Evolutionary conservation across 2,329 filamentous ascomycete genomes (phyloP), one percentile per base, ranked within the genome.

Genomic region (Ascochyta clinopodiicola): DNA sequence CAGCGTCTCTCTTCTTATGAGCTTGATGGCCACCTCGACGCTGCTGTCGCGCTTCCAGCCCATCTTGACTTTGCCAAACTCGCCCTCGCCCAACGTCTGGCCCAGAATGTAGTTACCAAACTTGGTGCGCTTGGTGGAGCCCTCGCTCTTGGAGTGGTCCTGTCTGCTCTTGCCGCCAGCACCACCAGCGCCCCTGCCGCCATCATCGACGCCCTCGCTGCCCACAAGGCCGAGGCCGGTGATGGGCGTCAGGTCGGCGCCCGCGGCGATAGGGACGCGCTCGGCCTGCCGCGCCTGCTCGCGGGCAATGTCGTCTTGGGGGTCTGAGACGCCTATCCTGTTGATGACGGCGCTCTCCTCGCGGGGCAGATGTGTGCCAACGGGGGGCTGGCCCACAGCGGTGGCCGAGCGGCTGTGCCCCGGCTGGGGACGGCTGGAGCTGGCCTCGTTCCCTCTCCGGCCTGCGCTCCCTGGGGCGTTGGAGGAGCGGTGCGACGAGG

Each of bases 41-140:
- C 88, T 93, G 57, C 92, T 93, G 76, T 96, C 93, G 74, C 92
- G 90, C 77, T 97, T 98, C 95, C 95, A 99, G 24, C 95, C 95
- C 71, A 98, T 87, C 77, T 97, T 98, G 68, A 99, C 95, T 75
- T 99, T 99, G 63, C 95, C 95, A 74, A 99, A 99, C 77, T 99
- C 95, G 59, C 95, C 95, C 80, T 99, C 95, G 44, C 95, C 95
- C 44, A 99, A 88, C 2, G 94, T 98, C 75, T 96, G 94, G 32
- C 95, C 95, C 3, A 99, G 84, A 57, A 96, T 92, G 76, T 98
- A 99, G 61, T 97, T 92, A 57, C 94, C 94, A 73, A 99, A 98
- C 63, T 91, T 93, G 37, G 89, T 92, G 62, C 89, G 86, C 79
- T 96, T 96, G 56, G 83, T 78, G 27, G 80, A 78, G 19, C 80